phyloP scores from a whole-genome alignment of 2,329 filamentous ascomycete species.

The Penicillium carneum region DNA sequence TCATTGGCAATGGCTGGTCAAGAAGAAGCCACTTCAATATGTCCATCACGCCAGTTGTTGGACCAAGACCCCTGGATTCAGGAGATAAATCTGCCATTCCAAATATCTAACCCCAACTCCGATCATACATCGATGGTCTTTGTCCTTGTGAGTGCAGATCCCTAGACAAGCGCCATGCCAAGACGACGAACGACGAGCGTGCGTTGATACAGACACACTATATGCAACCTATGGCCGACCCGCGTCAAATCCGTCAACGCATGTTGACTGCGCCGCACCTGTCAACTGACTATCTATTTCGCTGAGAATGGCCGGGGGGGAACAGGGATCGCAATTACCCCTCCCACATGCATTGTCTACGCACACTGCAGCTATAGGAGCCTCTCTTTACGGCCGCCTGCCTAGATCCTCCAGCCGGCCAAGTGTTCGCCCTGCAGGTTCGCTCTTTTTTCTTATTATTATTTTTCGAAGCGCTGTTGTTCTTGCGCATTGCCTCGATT shows the following conservation, averaged over 20 bases:
- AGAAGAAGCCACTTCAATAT: background rate
- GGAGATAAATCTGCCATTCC: conserved; percentile 7
- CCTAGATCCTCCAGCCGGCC: conserved; percentile 10
- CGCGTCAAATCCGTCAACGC: conserved; percentile 27
- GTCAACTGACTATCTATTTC: conserved; percentile 11
- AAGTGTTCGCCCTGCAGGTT: conserved; percentile 25
- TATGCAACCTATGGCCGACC: conserved; percentile 26
- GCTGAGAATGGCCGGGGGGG: conserved; percentile 24
- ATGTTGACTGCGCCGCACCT: conserved; percentile 36
- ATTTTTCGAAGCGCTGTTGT: conserved; percentile 31
- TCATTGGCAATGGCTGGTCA: background rate
- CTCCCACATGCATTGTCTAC: conserved; percentile 28
- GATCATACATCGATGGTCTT: conserved; percentile 17
- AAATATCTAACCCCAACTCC: conserved; percentile 3
- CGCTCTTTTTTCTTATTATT: conserved; percentile 13
- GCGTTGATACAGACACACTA: conserved; percentile 26
- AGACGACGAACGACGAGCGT: conserved; percentile 37
- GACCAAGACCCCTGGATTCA: conserved; percentile 1
- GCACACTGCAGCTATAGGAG: conserved; percentile 28
- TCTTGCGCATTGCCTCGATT: conserved; percentile 18
- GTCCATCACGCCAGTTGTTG: background rate
- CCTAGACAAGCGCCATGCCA: conserved; percentile 44
- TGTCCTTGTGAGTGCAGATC: conserved; percentile 30
- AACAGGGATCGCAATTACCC: conserved; percentile 19
- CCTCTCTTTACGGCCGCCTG: conserved; percentile 21